phyloP scores from a whole-genome alignment of 371 early-diverging fungal genomes.

The Batkoa obscura region DNA sequence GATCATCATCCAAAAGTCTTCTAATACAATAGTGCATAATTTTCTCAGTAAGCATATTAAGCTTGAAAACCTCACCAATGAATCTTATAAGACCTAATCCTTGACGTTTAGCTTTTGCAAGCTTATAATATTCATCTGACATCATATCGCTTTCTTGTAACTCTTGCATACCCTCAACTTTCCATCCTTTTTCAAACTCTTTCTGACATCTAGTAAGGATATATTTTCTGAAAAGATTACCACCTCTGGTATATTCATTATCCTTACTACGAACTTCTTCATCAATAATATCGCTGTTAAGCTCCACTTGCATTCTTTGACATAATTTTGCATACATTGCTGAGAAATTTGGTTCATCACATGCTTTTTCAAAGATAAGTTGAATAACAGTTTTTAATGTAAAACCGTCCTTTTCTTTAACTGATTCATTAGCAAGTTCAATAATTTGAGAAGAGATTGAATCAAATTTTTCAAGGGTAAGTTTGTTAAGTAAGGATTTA shows the following conservation, averaged over 20 bases:
- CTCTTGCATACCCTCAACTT: constrained; percentile 27
- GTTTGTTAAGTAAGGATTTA: constrained; percentile 79
- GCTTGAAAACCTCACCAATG: constrained; percentile 88
- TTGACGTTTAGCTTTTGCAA: constrained; percentile 81
- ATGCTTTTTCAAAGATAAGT: constrained; percentile 82
- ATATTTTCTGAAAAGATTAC: constrained; percentile 68
- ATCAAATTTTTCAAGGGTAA: constrained; percentile 87
- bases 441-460: constrained; percentile 63
- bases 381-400: constrained; percentile 59
- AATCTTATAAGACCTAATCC: constrained; percentile 83
- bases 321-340: constrained; percentile 79
- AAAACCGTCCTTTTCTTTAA: constrained; percentile 40
- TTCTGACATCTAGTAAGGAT: constrained; percentile 79
- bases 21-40: constrained; percentile 79
- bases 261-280: constrained; percentile 23
- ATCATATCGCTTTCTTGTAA: constrained; percentile 26
- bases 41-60: constrained; percentile 66
- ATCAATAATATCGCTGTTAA: constrained; percentile 31
- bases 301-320: constrained; percentile 35
- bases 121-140: constrained; percentile 63
- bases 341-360: constrained; percentile 80
- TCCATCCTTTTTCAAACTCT: constrained; percentile 76
- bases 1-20: constrained; percentile 39
- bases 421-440: constrained; percentile 46
- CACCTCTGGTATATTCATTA: constrained; percentile 33